Evolutionary conservation across 495 filamentous ascomycete species (phyloP).

Genomic region (Venustampulla echinocandica): DNA sequence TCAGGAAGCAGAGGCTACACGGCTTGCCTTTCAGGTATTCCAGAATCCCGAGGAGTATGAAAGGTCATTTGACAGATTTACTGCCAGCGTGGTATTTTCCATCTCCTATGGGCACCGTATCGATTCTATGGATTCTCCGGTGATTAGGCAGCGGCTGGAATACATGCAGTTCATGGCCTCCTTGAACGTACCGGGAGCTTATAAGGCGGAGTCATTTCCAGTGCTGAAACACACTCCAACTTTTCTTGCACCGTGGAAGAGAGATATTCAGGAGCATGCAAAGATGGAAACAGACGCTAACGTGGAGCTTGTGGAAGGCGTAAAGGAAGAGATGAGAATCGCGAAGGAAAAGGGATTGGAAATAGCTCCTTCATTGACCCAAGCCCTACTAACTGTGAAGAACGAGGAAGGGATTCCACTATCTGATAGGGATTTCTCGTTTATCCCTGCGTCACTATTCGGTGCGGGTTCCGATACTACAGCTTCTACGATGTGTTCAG

Average conservation of each 20-base stretch:
- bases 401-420: slow-evolving; percentile 36
- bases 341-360: slow-evolving; percentile 30
- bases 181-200: slow-evolving; percentile 53
- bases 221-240: slow-evolving; percentile 43
- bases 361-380: slow-evolving; percentile 40
- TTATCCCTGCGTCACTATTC: slow-evolving; percentile 49
- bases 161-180: slow-evolving; percentile 51
- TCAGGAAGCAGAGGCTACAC: slow-evolving; percentile 37
- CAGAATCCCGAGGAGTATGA: slow-evolving; percentile 30
- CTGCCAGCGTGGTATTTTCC: slow-evolving; percentile 41
- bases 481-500: slow-evolving; percentile 36
- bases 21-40: slow-evolving; percentile 30
- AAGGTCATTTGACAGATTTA: slow-evolving; percentile 38
- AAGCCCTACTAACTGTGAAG: slow-evolving; percentile 39
- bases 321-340: slow-evolving; percentile 34
- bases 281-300: slow-evolving; percentile 42
- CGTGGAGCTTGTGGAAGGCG: slow-evolving; percentile 40
- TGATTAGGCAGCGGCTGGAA: slow-evolving; percentile 43
- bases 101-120: slow-evolving; percentile 46
- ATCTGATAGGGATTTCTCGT: slow-evolving; percentile 46
- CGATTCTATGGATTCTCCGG: slow-evolving; percentile 41
- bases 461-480: slow-evolving; percentile 59
- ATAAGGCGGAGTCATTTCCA: slow-evolving; percentile 49
- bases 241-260: slow-evolving; percentile 49
- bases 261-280: slow-evolving; percentile 42